Evolutionary conservation across 148 eudicot genomes (phyloP), one percentile per base, ranked within the genome.

Genomic region (Rhododendron kiyosumense): DNA sequence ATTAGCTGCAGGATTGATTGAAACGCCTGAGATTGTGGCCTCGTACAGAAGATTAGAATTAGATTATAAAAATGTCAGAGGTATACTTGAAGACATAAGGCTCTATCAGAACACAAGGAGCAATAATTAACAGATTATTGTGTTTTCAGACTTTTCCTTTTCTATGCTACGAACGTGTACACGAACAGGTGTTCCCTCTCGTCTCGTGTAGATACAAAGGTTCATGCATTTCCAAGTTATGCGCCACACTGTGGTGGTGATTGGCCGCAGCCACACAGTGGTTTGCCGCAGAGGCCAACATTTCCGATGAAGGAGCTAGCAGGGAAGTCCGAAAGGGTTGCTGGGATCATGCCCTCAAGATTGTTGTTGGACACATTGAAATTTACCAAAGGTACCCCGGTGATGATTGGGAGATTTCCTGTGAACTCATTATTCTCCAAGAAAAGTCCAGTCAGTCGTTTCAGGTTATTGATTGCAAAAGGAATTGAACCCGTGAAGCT

Each of bases 291-390:
- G 2, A 97, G 86, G 82, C 91, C 87, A 26, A 93, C 8, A 81
- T 97, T 97, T 8, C 98, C 97, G 13, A 91, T 54, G 78, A 97
- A 97, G 0, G 96, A 85, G 0, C 93, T 83, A 9, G 81, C 86
- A 2, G 98, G 94, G 59, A 95, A 93, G 67, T 28, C 89, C 10
- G 88, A 5, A 0, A 97, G 89, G 7, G 88, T 84, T 24, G 30
- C 65, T 0, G 99, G 98, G n/a, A 97, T 92, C 4, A 98, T 93
- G 5, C 99, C 99, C 30, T 93, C 93, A 8, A 97, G 88, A 0
- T 81, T 86, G 52, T 97, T 97, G 83, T 93, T 85, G 0, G 98
- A 91, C 0, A 95, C 95, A 83, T 95, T 90, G 81, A 97, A 93
- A 6, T 89, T 88, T 1, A 10, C 5, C 28, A 96, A 86, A 18